A percentile compares a stretch with the other conserved stretches of the same genome.
These are phyloP conservation scores for Trichosporon sp. DNA, from an alignment of 1,284 basidiomycete genomes.

Conservation along the genomic window DNA sequence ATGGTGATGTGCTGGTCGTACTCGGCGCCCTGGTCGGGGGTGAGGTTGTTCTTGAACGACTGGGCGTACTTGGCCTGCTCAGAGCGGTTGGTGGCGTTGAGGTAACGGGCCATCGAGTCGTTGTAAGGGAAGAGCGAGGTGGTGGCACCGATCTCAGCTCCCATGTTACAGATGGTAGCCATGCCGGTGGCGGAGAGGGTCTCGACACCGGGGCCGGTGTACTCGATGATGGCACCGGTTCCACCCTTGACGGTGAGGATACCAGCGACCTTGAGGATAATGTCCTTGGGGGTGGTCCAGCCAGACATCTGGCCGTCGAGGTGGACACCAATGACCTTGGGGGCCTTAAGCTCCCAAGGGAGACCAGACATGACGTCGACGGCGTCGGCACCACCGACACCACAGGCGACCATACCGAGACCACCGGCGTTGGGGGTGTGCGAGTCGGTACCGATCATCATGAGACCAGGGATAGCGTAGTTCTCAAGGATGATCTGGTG, in stretches of 20 bases:
- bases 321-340: slow-evolving; percentile 97
- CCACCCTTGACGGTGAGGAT: slow-evolving; percentile 97
- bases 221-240: slow-evolving; percentile 94
- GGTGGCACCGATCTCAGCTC: slow-evolving; percentile 98
- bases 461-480: slow-evolving; percentile 96
- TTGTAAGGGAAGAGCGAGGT: slow-evolving; percentile 99
- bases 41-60: slow-evolving; percentile 84
- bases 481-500: slow-evolving; percentile 98
- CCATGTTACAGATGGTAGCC: slow-evolving; percentile 99
- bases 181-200: slow-evolving; percentile 97
- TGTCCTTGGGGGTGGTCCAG: slow-evolving; percentile 98
- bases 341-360: slow-evolving; percentile 99
- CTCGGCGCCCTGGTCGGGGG: slow-evolving; percentile 80
- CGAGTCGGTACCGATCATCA: slow-evolving; percentile 99
- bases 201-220: slow-evolving; percentile 88
- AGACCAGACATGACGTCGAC: slow-evolving; percentile 97
- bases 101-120: slow-evolving; percentile 84
- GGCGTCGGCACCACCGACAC: slow-evolving; percentile 98
- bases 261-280: slow-evolving; percentile 95
- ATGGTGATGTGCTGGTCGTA: slow-evolving; percentile 95
- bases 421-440: slow-evolving; percentile 99
- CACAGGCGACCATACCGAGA: slow-evolving; percentile 97
- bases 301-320: slow-evolving; percentile 90
- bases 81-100: slow-evolving; percentile 84
- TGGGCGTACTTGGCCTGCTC: slow-evolving; percentile 87